Conservation (phyloP, 305 asterid genomes). For the Fraxinus baroniana region DNA sequence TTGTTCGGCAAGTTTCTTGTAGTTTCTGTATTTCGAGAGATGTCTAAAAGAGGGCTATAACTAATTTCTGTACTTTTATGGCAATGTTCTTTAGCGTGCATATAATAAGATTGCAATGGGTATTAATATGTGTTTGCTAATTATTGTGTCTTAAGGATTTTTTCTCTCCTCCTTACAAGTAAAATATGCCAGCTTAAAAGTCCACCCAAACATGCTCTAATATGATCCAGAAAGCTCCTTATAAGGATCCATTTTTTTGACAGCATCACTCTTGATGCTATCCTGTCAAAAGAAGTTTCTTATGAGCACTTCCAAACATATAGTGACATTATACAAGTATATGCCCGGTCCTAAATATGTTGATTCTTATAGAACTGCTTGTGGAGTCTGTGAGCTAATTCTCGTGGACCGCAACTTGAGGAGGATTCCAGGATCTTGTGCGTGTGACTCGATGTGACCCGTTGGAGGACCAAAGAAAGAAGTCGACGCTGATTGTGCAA, state of each 20-base stretch:
- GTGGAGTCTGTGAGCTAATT: not conserved
- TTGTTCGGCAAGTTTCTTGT: constrained; percentile 19
- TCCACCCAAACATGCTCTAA: not conserved
- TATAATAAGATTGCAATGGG: not conserved
- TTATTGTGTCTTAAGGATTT: not conserved
- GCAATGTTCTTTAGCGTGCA: not conserved
- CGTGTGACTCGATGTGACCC: not conserved
- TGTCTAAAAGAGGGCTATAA: constrained; percentile 1
- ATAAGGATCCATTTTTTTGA: not conserved
- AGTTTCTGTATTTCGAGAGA: constrained; percentile 24
- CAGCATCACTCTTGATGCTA: not conserved
- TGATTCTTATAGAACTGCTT: not conserved
- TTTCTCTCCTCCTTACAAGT: not conserved
- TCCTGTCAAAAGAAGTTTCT: not conserved
- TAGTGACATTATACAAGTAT: not conserved
- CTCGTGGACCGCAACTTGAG: not conserved
- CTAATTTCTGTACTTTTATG: constrained; percentile 14
- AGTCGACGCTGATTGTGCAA: not conserved
- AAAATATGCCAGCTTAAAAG: not conserved
- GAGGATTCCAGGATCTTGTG: not conserved
- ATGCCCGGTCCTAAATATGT: too few species aligned
- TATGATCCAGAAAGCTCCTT: not conserved
- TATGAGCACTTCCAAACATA: not conserved
- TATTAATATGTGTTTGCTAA: not conserved
- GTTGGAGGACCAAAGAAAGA: not conserved